phyloP scores from a whole-genome alignment of 2,329 filamentous ascomycete genomes.

The Aspergillus pseudoviridinutans region DNA sequence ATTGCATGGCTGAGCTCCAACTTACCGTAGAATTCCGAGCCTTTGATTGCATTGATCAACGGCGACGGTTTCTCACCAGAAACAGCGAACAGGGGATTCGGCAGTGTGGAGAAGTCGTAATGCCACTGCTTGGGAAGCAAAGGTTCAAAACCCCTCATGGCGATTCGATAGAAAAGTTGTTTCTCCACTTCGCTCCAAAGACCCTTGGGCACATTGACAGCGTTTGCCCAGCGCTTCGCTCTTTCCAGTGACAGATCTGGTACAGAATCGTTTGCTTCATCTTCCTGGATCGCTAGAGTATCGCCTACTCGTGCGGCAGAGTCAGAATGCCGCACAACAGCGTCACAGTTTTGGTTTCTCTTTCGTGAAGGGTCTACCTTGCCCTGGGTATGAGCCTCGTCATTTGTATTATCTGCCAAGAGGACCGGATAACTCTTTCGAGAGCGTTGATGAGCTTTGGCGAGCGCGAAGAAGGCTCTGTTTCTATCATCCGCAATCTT shows the following conservation, averaged over 20 bases:
- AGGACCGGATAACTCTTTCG: background rate
- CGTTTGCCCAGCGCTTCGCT: slow-evolving; percentile 33
- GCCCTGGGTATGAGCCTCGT: background rate
- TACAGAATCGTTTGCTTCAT: background rate
- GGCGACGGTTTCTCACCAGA: slow-evolving; percentile 34
- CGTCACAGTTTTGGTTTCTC: background rate
- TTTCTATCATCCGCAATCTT: background rate
- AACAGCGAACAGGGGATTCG: slow-evolving; percentile 48
- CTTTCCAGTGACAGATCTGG: slow-evolving; percentile 28
- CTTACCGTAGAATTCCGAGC: slow-evolving; percentile 46
- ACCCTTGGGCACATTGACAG: slow-evolving; percentile 37
- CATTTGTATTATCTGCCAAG: background rate
- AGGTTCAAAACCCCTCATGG: slow-evolving; percentile 54
- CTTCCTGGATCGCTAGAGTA: background rate
- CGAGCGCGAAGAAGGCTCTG: background rate
- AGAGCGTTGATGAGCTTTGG: background rate
- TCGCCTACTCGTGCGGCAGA: background rate
- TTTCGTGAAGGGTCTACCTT: background rate
- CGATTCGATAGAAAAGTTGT: slow-evolving; percentile 50
- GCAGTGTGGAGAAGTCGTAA: slow-evolving; percentile 52
- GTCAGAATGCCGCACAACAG: background rate
- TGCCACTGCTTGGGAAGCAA: slow-evolving; percentile 51
- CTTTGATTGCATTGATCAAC: slow-evolving; percentile 43
- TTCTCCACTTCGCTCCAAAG: slow-evolving; percentile 52
- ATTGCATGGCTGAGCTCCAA: background rate